Evolutionary conservation across 148 eudicot species (phyloP).

Genomic region (Simmondsia chinensis): DNA sequence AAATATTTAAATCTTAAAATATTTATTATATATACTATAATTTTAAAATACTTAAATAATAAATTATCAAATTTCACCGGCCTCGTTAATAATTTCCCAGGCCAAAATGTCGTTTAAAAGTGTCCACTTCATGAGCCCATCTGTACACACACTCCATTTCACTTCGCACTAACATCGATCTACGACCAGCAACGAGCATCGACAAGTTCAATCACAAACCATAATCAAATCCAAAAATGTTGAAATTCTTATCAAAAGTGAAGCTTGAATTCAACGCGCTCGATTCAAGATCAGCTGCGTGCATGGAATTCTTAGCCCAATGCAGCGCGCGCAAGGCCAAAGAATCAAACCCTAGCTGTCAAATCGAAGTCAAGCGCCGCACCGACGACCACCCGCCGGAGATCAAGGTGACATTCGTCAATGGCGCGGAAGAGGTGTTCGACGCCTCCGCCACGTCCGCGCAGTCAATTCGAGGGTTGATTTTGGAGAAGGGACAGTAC

Average conservation of each 20-base stretch:
- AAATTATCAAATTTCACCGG: too few relatives aligned
- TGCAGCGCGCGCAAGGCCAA: conserved; percentile 75
- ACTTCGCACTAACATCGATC: too few relatives aligned
- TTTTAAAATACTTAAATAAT: too few relatives aligned
- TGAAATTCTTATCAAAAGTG: conserved; percentile 87
- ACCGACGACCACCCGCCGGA: conserved; percentile 73
- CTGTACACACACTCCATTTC: too few relatives aligned
- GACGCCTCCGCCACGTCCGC: conserved; percentile 77
- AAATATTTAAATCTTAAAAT: too few relatives aligned
- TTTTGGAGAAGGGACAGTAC: conserved; percentile 64
- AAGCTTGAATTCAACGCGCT: conserved; percentile 83
- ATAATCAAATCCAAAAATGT: conserved; percentile 22
- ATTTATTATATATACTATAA: too few relatives aligned
- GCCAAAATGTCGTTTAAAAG: too few relatives aligned
- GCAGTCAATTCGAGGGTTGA: conserved; percentile 58
- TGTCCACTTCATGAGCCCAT: too few relatives aligned
- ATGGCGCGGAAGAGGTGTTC: conserved; percentile 69
- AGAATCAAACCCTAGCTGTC: conserved; percentile 75
- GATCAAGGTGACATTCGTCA: conserved; percentile 81
- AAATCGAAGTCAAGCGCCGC: conserved; percentile 64
- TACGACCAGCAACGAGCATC: too few relatives aligned
- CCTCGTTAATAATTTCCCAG: too few relatives aligned
- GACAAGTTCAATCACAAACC: too few relatives aligned
- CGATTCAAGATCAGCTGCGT: conserved; percentile 62
- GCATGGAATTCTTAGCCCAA: conserved; percentile 78